phyloP scores from a whole-genome alignment of 345 rosid genomes.

The Syzygium grande region DNA sequence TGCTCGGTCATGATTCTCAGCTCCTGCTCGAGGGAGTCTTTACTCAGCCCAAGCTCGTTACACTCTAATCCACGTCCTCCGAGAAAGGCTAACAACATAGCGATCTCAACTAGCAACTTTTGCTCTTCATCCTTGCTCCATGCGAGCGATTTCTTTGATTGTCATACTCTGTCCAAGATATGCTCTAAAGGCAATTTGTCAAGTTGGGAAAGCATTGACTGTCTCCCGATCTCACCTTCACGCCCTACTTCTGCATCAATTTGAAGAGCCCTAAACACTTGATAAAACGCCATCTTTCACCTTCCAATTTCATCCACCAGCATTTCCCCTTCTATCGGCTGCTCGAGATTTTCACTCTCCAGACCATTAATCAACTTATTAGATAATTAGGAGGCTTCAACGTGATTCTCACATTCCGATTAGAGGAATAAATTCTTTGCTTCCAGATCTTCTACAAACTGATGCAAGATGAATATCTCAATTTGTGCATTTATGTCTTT shows the following conservation, averaged over 20 bases:
- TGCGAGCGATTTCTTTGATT: constrained; percentile 42
- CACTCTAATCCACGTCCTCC: constrained; percentile 42
- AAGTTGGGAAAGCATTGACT: constrained; percentile 2
- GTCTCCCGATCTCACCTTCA: constrained; percentile 15
- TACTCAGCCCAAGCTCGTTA: constrained; percentile 41
- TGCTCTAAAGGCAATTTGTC: constrained; percentile 38
- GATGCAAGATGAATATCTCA: constrained; percentile 70
- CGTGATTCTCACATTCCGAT: constrained; percentile 63
- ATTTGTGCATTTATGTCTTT: constrained; percentile 74
- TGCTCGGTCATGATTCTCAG: constrained; percentile 18
- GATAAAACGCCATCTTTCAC: constrained; percentile 50
- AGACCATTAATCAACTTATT: constrained; percentile 61
- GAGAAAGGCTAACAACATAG: constrained; percentile 50
- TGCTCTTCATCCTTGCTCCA: constrained; percentile 53
- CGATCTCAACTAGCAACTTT: constrained; percentile 58
- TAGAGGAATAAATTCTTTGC: constrained; percentile 53
- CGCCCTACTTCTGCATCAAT: constrained; percentile 26
- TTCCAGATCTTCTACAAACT: constrained; percentile 63
- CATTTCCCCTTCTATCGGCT: constrained; percentile 58
- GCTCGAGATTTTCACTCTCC: constrained; percentile 78
- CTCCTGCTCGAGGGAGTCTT: constrained; percentile 31
- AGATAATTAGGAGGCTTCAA: constrained; percentile 61
- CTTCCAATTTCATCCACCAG: constrained; percentile 57
- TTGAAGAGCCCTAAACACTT: constrained; percentile 62
- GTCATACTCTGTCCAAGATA: constrained; percentile 43